Percentiles rank a stretch among this genome's conserved stretches.
phyloP scores from a whole-genome alignment of 2,329 filamentous ascomycete genomes.

The Hypoxylon sp. region DNA sequence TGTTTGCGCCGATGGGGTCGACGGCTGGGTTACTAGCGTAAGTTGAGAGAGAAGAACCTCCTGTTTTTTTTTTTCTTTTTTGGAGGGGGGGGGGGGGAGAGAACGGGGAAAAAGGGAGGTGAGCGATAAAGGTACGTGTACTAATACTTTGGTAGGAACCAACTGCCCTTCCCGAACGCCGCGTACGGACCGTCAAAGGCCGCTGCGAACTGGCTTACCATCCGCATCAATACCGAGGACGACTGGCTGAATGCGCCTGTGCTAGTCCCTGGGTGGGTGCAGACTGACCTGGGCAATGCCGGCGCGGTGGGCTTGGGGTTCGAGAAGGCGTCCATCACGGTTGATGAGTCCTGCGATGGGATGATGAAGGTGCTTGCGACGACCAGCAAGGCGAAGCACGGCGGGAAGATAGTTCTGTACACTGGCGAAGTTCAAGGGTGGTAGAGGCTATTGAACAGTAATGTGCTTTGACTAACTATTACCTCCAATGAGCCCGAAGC shows the following conservation, averaged over 20 bases:
- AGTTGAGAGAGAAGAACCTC: not conserved
- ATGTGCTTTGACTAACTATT: no score
- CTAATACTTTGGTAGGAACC: slow-evolving; percentile 24
- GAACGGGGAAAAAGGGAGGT: not conserved
- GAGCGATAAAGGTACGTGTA: not conserved
- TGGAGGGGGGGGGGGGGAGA: not conserved
- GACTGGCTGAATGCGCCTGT: slow-evolving; percentile 47
- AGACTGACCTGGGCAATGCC: slow-evolving; percentile 31
- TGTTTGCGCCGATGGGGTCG: slow-evolving; percentile 56
- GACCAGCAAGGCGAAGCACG: slow-evolving; percentile 29
- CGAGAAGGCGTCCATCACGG: slow-evolving; percentile 2
- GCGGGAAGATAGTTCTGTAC: slow-evolving; percentile 34
- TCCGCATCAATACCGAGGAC: slow-evolving; percentile 51
- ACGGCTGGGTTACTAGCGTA: slow-evolving; percentile 41
- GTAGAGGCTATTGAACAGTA: not conserved
- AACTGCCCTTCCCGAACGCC: slow-evolving; percentile 48
- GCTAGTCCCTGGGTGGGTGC: slow-evolving; percentile 28
- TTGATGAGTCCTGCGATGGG: slow-evolving; percentile 29
- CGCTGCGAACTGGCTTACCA: slow-evolving; percentile 49
- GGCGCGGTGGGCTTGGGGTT: slow-evolving; percentile 24
- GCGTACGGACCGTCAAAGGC: slow-evolving; percentile 61
- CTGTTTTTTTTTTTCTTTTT: not conserved
- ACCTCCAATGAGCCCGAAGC: no score
- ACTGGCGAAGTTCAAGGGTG: slow-evolving; percentile 18
- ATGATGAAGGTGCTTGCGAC: slow-evolving; percentile 22